Percentiles rank a stretch among this genome's conserved stretches.
phyloP scores from a whole-genome alignment of 148 eudicot genomes.

The Rhododendron ovatum region DNA sequence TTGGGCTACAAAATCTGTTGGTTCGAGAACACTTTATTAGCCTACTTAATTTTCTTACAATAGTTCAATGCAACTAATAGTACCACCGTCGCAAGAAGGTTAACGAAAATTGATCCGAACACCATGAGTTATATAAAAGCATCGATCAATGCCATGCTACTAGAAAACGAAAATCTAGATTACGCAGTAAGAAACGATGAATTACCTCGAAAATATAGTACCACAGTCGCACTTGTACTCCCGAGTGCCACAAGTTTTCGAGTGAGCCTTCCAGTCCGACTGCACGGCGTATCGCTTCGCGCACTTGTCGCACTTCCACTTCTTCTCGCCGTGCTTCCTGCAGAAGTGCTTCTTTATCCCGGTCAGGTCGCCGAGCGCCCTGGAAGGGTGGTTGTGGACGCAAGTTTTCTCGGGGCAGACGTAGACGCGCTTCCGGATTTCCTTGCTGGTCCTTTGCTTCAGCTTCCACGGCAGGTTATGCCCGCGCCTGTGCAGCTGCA shows the following conservation, averaged over 20 bases:
- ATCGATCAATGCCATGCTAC: neutral
- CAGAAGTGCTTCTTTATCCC: slow-evolving; percentile 95
- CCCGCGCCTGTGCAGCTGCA: slow-evolving; percentile 83
- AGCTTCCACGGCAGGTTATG: slow-evolving; percentile 98
- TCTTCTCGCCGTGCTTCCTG: slow-evolving; percentile 94
- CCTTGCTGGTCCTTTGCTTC: slow-evolving; percentile 79
- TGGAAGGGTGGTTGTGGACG: slow-evolving; percentile 80
- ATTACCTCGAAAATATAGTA: slow-evolving; percentile 74
- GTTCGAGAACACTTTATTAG: no score
- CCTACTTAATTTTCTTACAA: no score
- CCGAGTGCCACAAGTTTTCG: slow-evolving; percentile 93
- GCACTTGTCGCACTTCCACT: slow-evolving; percentile 98
- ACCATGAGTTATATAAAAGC: neutral
- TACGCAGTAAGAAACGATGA: neutral
- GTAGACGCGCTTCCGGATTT: slow-evolving; percentile 69
- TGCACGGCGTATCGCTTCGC: slow-evolving; percentile 86
- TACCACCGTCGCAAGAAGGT: neutral
- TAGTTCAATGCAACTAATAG: no score
- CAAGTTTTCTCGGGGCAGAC: slow-evolving; percentile 87
- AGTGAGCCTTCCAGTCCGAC: slow-evolving; percentile 96
- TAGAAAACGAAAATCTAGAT: neutral
- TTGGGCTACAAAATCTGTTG: no score
- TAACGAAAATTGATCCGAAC: neutral
- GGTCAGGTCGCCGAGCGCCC: slow-evolving; percentile 88
- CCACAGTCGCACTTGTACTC: slow-evolving; percentile 96